Percentiles rank a stretch among this genome's conserved stretches.
These are phyloP conservation scores for Trypanosoma cruzi DNA, from an alignment of 208 protist genomes.

Conservation along the genomic window DNA sequence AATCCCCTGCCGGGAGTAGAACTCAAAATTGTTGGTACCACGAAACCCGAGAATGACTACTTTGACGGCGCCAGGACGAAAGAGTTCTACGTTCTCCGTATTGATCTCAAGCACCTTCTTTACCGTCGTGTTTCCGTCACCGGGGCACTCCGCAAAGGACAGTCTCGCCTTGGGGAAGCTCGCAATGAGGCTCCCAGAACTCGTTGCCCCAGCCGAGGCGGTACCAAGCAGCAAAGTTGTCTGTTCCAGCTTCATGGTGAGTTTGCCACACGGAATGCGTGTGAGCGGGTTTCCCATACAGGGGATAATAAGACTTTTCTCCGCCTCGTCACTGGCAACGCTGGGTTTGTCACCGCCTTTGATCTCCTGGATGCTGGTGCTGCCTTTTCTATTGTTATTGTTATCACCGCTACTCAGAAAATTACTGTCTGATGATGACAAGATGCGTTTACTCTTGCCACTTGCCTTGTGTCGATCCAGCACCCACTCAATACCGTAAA, in stretches of 20 bases:
- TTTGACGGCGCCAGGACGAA: conserved; percentile 50
- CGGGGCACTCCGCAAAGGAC: conserved; percentile 81
- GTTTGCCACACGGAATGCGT: conserved; percentile 72
- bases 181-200: conserved; percentile 59
- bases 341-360: not conserved
- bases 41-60: conserved; percentile 80
- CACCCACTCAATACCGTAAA: not conserved
- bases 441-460: not conserved
- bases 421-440: not conserved
- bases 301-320: conserved; percentile 13
- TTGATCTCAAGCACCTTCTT: conserved; percentile 79
- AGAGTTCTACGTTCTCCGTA: conserved; percentile 77
- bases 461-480: not conserved
- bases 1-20: conserved; percentile 79
- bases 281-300: conserved; percentile 71
- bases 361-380: not conserved
- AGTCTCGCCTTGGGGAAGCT: conserved; percentile 54
- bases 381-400: conserved; percentile 2
- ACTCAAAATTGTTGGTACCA: conserved; percentile 76
- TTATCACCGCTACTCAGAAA: not conserved
- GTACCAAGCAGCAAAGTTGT: conserved; percentile 69
- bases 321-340: not conserved
- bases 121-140: conserved; percentile 50
- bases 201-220: conserved; percentile 24
- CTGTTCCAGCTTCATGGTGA: conserved; percentile 51